Percentiles rank a stretch among this genome's conserved stretches.
phyloP scores from a whole-genome alignment of 495 filamentous ascomycete species.

The Neurospora sp. region DNA sequence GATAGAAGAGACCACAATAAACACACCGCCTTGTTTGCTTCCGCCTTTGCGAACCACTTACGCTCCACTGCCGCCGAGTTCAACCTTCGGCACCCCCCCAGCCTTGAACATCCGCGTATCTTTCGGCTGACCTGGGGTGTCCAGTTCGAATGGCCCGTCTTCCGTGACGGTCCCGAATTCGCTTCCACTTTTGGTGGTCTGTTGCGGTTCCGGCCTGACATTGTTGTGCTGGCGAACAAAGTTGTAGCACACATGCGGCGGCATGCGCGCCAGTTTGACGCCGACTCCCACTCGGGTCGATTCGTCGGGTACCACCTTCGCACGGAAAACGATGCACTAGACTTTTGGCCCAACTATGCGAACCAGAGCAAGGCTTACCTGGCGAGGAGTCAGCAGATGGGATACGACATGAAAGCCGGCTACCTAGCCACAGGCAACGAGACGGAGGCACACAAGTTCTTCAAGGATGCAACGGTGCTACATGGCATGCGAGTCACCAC shows the following conservation, averaged over 20 bases:
- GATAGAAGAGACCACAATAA: constrained; percentile 35
- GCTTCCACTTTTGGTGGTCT: constrained; percentile 32
- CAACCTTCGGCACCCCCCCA: constrained; percentile 14
- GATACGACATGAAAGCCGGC: constrained; percentile 18
- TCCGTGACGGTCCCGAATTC: constrained; percentile 34
- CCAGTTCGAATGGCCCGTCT: constrained; percentile 34
- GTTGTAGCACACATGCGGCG: constrained; percentile 17
- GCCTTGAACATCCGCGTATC: constrained; percentile 20
- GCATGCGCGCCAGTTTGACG: constrained; percentile 10
- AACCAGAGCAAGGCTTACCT: constrained; percentile 30
- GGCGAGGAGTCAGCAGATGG: constrained; percentile 12
- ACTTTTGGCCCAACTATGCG: constrained; percentile 31
- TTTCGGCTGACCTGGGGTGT: constrained; percentile 36
- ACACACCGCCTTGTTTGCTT: constrained; percentile 33
- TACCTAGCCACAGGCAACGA: constrained; percentile 34
- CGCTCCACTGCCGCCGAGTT: constrained; percentile 14
- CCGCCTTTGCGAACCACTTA: constrained; percentile 22
- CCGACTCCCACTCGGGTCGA: not conserved
- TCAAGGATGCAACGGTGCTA: not conserved
- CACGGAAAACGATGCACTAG: constrained; percentile 32
- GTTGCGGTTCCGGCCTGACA: constrained; percentile 27
- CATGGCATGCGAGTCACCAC: constrained; percentile 20
- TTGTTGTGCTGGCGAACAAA: constrained; percentile 22
- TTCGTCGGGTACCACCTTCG: constrained; percentile 33
- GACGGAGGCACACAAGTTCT: constrained; percentile 26